Evolutionary conservation across 352 stramenopile species (phyloP).

Genomic region (Halophytophthora batemanensis): DNA sequence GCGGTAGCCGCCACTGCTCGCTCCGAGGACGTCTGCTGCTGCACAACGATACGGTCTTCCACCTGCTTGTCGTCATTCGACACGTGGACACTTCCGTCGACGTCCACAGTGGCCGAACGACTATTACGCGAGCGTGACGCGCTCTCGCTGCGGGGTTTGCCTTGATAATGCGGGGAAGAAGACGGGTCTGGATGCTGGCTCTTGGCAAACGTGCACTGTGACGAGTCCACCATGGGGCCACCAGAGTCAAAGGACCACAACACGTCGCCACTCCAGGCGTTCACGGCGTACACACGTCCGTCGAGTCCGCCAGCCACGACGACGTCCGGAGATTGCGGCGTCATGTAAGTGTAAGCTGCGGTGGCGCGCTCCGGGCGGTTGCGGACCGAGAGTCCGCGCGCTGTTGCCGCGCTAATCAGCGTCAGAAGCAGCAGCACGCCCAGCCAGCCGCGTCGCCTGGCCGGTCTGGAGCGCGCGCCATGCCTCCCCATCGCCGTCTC

Average conservation of each 20-base stretch:
- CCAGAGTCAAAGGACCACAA: conserved; percentile 83
- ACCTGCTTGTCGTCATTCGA: conserved; percentile 5
- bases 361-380: not conserved
- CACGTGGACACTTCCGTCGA: conserved; percentile 27
- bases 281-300: conserved; percentile 69
- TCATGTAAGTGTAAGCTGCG: conserved; percentile 17
- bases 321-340: conserved; percentile 34
- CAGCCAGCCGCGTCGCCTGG: not conserved
- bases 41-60: conserved; percentile 27
- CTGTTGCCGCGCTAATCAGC: not conserved
- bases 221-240: conserved; percentile 76
- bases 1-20: conserved; percentile 27
- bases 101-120: conserved; percentile 13
- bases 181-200: conserved; percentile 11
- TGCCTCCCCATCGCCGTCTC: too few species aligned
- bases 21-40: conserved; percentile 16
- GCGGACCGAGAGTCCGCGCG: not conserved
- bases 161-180: conserved; percentile 6
- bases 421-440: not conserved
- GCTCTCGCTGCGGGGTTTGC: conserved; percentile 1
- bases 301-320: conserved; percentile 72
- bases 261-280: conserved; percentile 76
- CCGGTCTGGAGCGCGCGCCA: too few species aligned
- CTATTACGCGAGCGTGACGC: conserved; percentile 1
- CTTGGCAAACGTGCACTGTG: conserved; percentile 28